A percentile compares a stretch with the other conserved stretches of the same genome.
Conservation (phyloP, 192 early-diverging fungal species). For the Helicostylum pulchrum region DNA sequence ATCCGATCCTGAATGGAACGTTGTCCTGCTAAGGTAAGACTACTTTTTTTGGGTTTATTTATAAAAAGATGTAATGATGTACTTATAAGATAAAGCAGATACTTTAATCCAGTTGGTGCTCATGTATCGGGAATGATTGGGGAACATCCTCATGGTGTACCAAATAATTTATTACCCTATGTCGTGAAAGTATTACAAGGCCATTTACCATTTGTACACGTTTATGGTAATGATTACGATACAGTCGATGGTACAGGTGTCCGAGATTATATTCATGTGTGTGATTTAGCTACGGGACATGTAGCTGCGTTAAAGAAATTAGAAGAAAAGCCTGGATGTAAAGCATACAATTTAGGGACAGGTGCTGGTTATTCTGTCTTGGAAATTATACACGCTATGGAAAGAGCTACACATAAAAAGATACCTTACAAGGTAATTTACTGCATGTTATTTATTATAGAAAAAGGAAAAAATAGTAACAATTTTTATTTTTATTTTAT, state of each 20-base stretch:
- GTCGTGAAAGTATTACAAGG: slow-evolving; percentile 84
- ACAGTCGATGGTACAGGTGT: slow-evolving; percentile 91
- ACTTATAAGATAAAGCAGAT: slow-evolving; percentile 44
- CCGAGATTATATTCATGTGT: slow-evolving; percentile 95
- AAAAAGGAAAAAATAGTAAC: background rate
- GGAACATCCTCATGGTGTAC: slow-evolving; percentile 82
- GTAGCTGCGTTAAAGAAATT: slow-evolving; percentile 81
- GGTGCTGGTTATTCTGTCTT: slow-evolving; percentile 92
- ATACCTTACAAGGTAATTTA: slow-evolving; percentile 67
- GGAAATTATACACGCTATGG: slow-evolving; percentile 85
- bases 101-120: slow-evolving; percentile 95
- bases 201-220: slow-evolving; percentile 73
- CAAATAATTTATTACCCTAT: slow-evolving; percentile 90
- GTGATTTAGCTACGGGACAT: slow-evolving; percentile 88
- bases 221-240: slow-evolving; percentile 93
- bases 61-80: background rate
- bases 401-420: slow-evolving; percentile 71
- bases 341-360: slow-evolving; percentile 88
- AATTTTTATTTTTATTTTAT: too few species aligned
- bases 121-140: slow-evolving; percentile 89
- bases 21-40: slow-evolving; percentile 48
- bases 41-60: too few species aligned
- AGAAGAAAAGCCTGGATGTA: slow-evolving; percentile 53
- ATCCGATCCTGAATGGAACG: slow-evolving; percentile 61
- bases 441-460: slow-evolving; percentile 1